Percentiles rank a stretch among this genome's conserved stretches.
Evolutionary conservation across 352 stramenopile genomes (phyloP).

Genomic region (Phytophthora lateralis): DNA sequence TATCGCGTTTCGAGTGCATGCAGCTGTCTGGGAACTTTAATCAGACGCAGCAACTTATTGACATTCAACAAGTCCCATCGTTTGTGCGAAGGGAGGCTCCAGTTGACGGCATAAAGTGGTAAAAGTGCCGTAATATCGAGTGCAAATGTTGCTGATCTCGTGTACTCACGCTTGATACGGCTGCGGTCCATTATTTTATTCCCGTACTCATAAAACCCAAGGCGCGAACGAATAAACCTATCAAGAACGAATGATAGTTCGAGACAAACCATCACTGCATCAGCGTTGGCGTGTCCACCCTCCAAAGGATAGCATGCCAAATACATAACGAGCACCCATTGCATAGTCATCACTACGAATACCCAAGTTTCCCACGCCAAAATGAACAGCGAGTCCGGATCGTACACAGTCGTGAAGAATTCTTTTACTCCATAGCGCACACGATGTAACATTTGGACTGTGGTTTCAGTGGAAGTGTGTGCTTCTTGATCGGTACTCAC

Average conservation of each 20-base stretch:
- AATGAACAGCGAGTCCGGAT: conserved; percentile 56
- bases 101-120: conserved; percentile 64
- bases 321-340: conserved; percentile 55
- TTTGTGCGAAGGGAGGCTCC: conserved; percentile 14
- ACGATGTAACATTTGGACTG: conserved; percentile 7
- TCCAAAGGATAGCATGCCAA: conserved; percentile 47
- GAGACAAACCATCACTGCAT: conserved; percentile 41
- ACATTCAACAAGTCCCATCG: conserved; percentile 58
- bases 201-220: conserved; percentile 16
- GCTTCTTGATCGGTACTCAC: not conserved
- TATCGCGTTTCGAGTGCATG: conserved; percentile 63
- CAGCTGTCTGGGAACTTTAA: conserved; percentile 63
- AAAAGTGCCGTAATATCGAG: conserved; percentile 58
- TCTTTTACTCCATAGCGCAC: not conserved
- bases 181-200: conserved; percentile 66
- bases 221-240: conserved; percentile 53
- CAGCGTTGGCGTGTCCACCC: not conserved
- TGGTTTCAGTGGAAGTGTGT: not conserved
- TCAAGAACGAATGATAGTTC: conserved; percentile 57
- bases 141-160: conserved; percentile 46
- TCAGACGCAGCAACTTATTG: conserved; percentile 62
- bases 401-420: conserved; percentile 16
- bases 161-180: conserved; percentile 47
- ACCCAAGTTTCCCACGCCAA: conserved; percentile 69
- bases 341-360: conserved; percentile 55